Base-by-base conservation (phyloP, 2,329 filamentous ascomycete genomes). In the Aspergillus clavatus region DNA sequence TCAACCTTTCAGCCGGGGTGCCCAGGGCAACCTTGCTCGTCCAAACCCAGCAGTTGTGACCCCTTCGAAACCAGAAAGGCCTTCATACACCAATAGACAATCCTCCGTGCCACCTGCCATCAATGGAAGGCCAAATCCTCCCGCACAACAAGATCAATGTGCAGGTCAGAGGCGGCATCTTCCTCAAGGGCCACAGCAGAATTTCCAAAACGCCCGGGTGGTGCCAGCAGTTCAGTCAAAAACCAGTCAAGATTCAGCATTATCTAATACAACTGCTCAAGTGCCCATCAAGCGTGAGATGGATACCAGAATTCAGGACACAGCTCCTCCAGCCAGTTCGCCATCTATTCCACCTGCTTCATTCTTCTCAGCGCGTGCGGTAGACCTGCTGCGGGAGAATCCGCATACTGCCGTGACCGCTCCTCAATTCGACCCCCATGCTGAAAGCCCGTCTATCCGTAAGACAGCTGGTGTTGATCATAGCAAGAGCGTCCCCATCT, bases 401-500 rank as follows among this genome's bases (percentile, higher is more conserved):
- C 71, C 65, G 31, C 71, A 72, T 51, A 63, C 55, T 38, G 70
- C 70, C 26, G 60, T 67, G 3, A 65, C 74, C 3, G 64, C 69
- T 4, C 72, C 80, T 10, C 72, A 76, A 19, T 91, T 90, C 65
- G 85, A 90, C 56, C 86, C 85, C 2, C 82, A 82, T 46, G 77
- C 82, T 5, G 85, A 90, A 58, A 88, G 84, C 50, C 89, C 90
- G 0, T 93, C 89, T 0, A 89, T 95, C 60, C 81, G 88, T 50
- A 90, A 91, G 62, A 96, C 91, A 0, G 86, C 86, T 0, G 90
- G 90, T 2, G 79, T 96, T 29, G 89, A 96, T 59, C 88, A 94
- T 60, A 82, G 72, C 18, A 84, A 81, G 41, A 90, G 86, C 4
- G 83, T 84, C 42, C 88, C 89, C 0, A 71, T 95, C 2, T 78